Base-by-base conservation (phyloP, 805 yeast species). In the Candida coleopterorum region DNA sequence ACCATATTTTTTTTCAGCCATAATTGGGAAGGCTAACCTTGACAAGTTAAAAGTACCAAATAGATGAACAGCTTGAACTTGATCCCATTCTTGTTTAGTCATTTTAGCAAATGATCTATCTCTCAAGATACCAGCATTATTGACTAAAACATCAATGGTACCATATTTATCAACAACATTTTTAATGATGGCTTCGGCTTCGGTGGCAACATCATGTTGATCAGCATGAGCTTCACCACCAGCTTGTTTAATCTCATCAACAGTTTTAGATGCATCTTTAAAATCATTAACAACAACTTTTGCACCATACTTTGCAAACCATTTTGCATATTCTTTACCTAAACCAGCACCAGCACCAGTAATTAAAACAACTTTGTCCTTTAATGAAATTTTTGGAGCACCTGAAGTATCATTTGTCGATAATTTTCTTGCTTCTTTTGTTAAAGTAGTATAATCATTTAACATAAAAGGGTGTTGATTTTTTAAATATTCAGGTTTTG, bases 281-380 rank as follows among this genome's bases (percentile, higher is more conserved):
- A 90, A 80, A 59, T 90, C 97, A 58, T 93, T 90, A 25, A 90
- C 93, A 29, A 93, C 95, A 43, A 90, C 93, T 64, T 82, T 87
- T 18, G 97, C 97, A 43, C 97, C 98, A 50, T 85, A 85, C 58
- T 75, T 81, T 39, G 94, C 97, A 56, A 84, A 82, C 56, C 77
- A 72, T 34, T 77, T 62, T 3, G 97, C 95, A 64, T 90, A 94
- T 40, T 88, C 84, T 56, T 82, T 79, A 44, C 98, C 98, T 49
- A 90, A 73, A 32, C 98, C 98, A 33, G 85, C 81, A 44, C 96
- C 97, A 28, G 96, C 89, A 45, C 98, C 98, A 12, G 97, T 90
- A 38, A 90, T 77, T 40, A 90, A 74, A 24, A 87, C 96, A 39
- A 90, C 96, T 63, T 85, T 85, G 48, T 71, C 88, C 55, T 77